These are phyloP conservation scores for Colletotrichum musicola DNA, from an alignment of 2,329 filamentous ascomycete species.

Conservation along the genomic window DNA sequence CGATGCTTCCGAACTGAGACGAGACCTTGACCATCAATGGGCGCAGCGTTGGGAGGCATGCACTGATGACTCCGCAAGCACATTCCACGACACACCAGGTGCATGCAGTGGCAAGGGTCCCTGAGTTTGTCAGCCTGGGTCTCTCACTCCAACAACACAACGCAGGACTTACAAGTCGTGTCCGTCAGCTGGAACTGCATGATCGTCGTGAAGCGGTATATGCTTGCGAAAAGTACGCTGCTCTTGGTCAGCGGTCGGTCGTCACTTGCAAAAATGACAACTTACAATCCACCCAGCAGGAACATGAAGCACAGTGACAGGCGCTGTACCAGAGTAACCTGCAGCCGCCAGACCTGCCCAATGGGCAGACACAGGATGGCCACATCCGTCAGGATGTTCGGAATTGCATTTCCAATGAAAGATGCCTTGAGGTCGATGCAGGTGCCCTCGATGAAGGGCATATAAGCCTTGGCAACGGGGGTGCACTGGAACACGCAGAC, in stretches of 20 bases:
- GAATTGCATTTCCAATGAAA: constrained; percentile 59
- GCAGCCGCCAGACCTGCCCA: constrained; percentile 46
- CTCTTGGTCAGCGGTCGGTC: neutral
- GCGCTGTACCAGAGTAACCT: constrained; percentile 42
- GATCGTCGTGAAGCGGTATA: constrained; percentile 47
- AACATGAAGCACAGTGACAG: constrained; percentile 47
- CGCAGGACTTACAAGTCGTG: constrained; percentile 38
- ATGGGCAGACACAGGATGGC: constrained; percentile 47
- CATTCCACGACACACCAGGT: constrained; percentile 51
- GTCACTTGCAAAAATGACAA: neutral
- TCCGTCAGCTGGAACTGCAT: constrained; percentile 46
- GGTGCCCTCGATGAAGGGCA: constrained; percentile 47
- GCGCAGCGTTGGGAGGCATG: constrained; percentile 58
- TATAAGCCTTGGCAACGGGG: constrained; percentile 53
- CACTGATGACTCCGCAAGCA: constrained; percentile 53
- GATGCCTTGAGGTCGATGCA: constrained; percentile 55
- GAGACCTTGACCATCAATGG: constrained; percentile 41
- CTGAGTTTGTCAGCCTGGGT: constrained; percentile 15
- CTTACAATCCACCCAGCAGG: constrained; percentile 50
- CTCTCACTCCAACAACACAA: neutral
- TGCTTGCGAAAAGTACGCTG: constrained; percentile 31
- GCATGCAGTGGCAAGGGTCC: constrained; percentile 46
- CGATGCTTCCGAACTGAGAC: constrained; percentile 30
- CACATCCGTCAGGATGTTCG: constrained; percentile 55
- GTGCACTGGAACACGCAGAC: constrained; percentile 55